These are phyloP conservation scores for Calamus simplicifolius DNA, from an alignment of 176 grass and related monocot species.

Conservation along the genomic window DNA sequence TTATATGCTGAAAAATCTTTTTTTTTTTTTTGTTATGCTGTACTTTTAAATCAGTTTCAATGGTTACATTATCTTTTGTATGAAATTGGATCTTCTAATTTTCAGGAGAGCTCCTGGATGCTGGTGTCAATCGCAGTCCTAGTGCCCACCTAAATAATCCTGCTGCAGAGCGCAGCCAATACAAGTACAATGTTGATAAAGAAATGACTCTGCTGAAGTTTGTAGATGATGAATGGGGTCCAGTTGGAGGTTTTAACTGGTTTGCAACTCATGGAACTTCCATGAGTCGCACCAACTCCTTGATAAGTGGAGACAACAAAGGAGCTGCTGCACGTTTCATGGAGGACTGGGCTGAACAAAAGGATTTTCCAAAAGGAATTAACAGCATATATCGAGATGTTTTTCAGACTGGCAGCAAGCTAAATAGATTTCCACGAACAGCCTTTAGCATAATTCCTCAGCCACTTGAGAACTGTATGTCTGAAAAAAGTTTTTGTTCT, in stretches of 20 bases:
- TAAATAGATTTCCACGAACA: conserved; percentile 41
- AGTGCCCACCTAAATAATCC: conserved; percentile 92
- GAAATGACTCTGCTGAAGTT: conserved; percentile 92
- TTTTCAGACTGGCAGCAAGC: conserved; percentile 22
- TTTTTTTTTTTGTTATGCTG: too few species aligned
- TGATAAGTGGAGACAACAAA: conserved; percentile 98
- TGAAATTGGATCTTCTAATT: conserved; percentile 19
- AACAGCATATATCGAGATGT: conserved; percentile 12
- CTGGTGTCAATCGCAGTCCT: conserved; percentile 87
- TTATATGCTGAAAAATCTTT: too few species aligned
- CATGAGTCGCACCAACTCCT: conserved; percentile 90
- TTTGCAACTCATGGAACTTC: conserved; percentile 98
- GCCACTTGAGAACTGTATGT: conserved; percentile 67
- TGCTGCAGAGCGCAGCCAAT: conserved; percentile 51
- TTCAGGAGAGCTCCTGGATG: conserved; percentile 80
- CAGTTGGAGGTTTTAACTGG: conserved; percentile 91
- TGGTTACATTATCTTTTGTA: too few species aligned
- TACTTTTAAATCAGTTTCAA: too few species aligned
- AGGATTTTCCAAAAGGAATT: conserved; percentile 41
- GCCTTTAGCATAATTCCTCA: conserved; percentile 79
- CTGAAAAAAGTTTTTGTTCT: conserved; percentile 5
- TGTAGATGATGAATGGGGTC: conserved; percentile 63
- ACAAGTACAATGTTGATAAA: conserved; percentile 81
- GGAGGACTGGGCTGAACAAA: conserved; percentile 84
- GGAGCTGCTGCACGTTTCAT: conserved; percentile 93